A percentile compares a stretch with the other conserved stretches of the same genome.
Evolutionary conservation across 352 stramenopile species (phyloP).

Genomic region (Phytophthora foliorum): DNA sequence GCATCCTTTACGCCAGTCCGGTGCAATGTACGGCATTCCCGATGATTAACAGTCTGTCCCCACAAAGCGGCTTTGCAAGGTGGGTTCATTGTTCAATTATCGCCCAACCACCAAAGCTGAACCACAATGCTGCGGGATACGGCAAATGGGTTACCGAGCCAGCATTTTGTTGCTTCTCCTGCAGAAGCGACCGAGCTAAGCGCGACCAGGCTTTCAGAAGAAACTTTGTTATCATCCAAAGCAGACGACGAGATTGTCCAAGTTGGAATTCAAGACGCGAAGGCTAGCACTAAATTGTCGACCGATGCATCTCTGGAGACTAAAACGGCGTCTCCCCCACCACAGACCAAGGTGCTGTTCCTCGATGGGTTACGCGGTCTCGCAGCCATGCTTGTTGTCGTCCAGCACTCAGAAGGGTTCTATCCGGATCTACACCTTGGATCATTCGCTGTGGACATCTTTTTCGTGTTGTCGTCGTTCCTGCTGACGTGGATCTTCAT

Average conservation of each 20-base stretch:
- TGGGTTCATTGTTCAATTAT: background rate
- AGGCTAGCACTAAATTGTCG: background rate
- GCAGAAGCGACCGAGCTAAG: slow-evolving; percentile 1
- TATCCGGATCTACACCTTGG: slow-evolving; percentile 21
- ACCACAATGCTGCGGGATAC: background rate
- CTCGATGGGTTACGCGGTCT: slow-evolving; percentile 29
- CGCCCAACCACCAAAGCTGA: background rate
- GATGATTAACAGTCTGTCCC: too few species aligned
- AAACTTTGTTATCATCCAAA: background rate
- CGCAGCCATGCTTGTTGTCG: slow-evolving; percentile 33
- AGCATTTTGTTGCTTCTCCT: background rate
- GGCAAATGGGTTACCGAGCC: background rate
- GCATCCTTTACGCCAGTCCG: too few species aligned
- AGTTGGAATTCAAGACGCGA: slow-evolving; percentile 5
- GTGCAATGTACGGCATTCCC: too few species aligned
- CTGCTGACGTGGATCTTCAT: slow-evolving; percentile 34
- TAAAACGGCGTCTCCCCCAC: background rate
- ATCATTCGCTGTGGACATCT: slow-evolving; percentile 30
- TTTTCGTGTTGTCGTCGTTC: slow-evolving; percentile 37
- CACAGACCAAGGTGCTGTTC: slow-evolving; percentile 28
- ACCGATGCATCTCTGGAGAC: background rate
- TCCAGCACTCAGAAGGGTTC: slow-evolving; percentile 29
- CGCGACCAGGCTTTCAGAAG: slow-evolving; percentile 10
- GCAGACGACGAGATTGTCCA: slow-evolving; percentile 16
- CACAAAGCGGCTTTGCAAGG: too few species aligned